phyloP scores from a whole-genome alignment of 495 filamentous ascomycete species.

The Halenospora varia region DNA sequence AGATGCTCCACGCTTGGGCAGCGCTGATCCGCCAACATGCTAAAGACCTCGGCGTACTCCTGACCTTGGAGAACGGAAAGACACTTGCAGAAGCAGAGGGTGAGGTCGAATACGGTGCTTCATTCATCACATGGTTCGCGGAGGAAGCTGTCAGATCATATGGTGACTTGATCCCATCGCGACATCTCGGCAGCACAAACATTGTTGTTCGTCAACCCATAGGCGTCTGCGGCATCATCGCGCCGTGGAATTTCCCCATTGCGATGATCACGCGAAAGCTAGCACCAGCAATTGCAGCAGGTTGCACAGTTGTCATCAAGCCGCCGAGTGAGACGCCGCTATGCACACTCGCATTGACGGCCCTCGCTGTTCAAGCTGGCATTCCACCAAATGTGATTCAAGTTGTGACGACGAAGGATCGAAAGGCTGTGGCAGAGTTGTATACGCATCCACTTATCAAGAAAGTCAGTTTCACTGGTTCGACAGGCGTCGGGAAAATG shows the following conservation, averaged over 20 bases:
- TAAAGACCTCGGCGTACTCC: too few relatives aligned
- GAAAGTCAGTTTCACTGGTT: slow-evolving; percentile 85
- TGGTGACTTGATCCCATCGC: slow-evolving; percentile 48
- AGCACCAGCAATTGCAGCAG: slow-evolving; percentile 33
- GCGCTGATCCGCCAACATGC: too few relatives aligned
- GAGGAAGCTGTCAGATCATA: slow-evolving; percentile 53
- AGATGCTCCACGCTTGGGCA: too few relatives aligned
- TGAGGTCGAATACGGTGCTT: slow-evolving; percentile 51
- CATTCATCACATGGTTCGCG: slow-evolving; percentile 57
- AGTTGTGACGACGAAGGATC: slow-evolving; percentile 54
- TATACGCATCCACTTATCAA: slow-evolving; percentile 56
- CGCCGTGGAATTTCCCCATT: slow-evolving; percentile 40
- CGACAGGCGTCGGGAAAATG: slow-evolving; percentile 76
- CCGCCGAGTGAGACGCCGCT: slow-evolving; percentile 61
- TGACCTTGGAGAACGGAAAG: slow-evolving; percentile 57
- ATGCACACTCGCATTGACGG: slow-evolving; percentile 45
- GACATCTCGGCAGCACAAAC: slow-evolving; percentile 12
- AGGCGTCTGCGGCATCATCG: slow-evolving; percentile 32
- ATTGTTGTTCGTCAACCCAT: slow-evolving; percentile 30
- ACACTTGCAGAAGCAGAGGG: slow-evolving; percentile 49
- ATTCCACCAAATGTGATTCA: slow-evolving; percentile 55
- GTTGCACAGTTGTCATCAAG: slow-evolving; percentile 60
- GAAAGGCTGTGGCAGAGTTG: slow-evolving; percentile 48
- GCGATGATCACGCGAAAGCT: slow-evolving; percentile 40
- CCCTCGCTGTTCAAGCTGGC: slow-evolving; percentile 51